These are phyloP conservation scores for Zea mays DNA, from an alignment of 176 grass and related monocot genomes.

Conservation along the genomic window DNA sequence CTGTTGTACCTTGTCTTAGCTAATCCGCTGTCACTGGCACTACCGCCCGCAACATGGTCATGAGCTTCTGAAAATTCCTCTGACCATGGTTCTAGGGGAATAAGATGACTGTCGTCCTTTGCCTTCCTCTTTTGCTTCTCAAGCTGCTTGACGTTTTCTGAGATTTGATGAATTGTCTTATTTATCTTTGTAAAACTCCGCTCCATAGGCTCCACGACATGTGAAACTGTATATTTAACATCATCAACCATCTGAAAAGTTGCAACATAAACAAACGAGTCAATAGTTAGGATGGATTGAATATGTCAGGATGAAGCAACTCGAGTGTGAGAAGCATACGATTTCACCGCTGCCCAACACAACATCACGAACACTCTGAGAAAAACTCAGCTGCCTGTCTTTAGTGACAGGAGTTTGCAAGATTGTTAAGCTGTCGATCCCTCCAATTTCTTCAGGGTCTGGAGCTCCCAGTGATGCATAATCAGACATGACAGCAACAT, in stretches of 20 bases:
- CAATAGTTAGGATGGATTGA: not conserved
- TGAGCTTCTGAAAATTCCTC: slow-evolving; percentile 77
- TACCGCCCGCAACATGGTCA: slow-evolving; percentile 63
- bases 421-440: slow-evolving; percentile 65
- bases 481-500: slow-evolving; percentile 91
- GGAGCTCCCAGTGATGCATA: slow-evolving; percentile 83
- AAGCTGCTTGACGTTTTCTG: slow-evolving; percentile 84
- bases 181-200: slow-evolving; percentile 79
- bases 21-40: slow-evolving; percentile 83
- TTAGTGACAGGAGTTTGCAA: slow-evolving; percentile 53
- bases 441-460: slow-evolving; percentile 91
- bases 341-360: slow-evolving; percentile 94
- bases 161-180: slow-evolving; percentile 77
- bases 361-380: slow-evolving; percentile 88
- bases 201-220: slow-evolving; percentile 90
- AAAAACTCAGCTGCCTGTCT: slow-evolving; percentile 73
- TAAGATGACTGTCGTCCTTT: slow-evolving; percentile 85
- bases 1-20: slow-evolving; percentile 49
- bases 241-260: slow-evolving; percentile 89
- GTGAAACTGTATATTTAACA: slow-evolving; percentile 93
- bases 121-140: slow-evolving; percentile 83
- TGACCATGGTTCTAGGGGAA: slow-evolving; percentile 73
- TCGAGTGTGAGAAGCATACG: slow-evolving; percentile 49
- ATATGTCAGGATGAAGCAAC: slow-evolving; percentile 20
- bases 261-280: slow-evolving; percentile 9